Base-by-base conservation (phyloP, 805 yeast species). In the Pichia paraexigua region DNA sequence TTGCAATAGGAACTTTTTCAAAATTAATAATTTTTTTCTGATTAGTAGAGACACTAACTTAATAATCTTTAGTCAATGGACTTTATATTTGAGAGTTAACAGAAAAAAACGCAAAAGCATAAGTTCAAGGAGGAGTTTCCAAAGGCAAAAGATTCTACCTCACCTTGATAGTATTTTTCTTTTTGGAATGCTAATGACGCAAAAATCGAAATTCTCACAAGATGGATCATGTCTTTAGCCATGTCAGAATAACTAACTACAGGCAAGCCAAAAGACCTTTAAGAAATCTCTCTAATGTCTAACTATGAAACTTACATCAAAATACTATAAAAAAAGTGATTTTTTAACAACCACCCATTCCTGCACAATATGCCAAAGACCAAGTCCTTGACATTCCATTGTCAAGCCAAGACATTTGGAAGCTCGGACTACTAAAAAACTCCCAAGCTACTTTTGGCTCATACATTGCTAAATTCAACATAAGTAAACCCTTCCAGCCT, bases 331-430 rank as follows among this genome's bases (percentile, higher is more conserved):
- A 41, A 21, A 41, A 41, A 41, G 20, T 2, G 35, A 45, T 8
- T 4, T 37, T 13, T 40, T 27, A 51, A 22, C 52, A 53, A 8
- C 66, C 68, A 1, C 70, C 66, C 50, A 69, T 60, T 13, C 83
- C 85, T 45, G 81, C 85, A 48, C 81, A 68, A 62, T 72, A 80
- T 0, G 85, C 82, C 54, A 80, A 67, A 46, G 78, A 66, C 86
- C 86, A 82, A 6, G 85, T 78, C 54, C 77, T 66, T 58, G 83
- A 78, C 74, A 77, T 80, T 27, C 87, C 87, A 54, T 77, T 73
- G 57, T 82, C 87, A 56, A 81, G 67, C 65, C 74, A 76, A 15
- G 60, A 58, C 27, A 62, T 57, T 45, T 67, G 64, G 48, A 71
- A 73, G 41, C 51, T 46, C 4, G 58, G 48, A 17, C 58, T 58